phyloP scores from a whole-genome alignment of 2,329 filamentous ascomycete species.

The Fusarium heterosporum region DNA sequence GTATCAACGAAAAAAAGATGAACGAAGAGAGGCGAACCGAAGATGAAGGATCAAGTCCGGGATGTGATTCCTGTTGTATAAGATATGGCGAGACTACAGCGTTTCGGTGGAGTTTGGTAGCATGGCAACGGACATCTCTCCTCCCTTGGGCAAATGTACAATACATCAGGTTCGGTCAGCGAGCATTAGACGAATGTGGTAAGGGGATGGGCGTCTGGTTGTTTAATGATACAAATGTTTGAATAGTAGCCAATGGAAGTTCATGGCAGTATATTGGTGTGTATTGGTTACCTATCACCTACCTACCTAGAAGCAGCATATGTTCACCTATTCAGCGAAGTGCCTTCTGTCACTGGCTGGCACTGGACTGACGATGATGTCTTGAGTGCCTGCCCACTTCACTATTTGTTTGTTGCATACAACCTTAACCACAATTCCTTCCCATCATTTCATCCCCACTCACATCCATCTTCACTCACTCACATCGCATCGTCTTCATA shows the following conservation, averaged over 20 bases:
- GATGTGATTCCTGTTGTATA: slow-evolving; percentile 45
- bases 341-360: not conserved
- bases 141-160: slow-evolving; percentile 65
- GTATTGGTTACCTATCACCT: not conserved
- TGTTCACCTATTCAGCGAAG: not conserved
- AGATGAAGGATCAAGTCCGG: slow-evolving; percentile 27
- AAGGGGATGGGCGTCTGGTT: slow-evolving; percentile 52
- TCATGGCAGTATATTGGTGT: not conserved
- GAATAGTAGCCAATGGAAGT: slow-evolving; percentile 18
- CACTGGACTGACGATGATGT: slow-evolving; percentile 14
- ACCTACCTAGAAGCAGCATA: too few species aligned
- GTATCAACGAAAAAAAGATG: slow-evolving; percentile 20
- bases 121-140: slow-evolving; percentile 65
- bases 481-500: not conserved
- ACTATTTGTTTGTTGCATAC: slow-evolving; percentile 5
- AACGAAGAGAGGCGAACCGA: slow-evolving; percentile 19
- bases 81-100: slow-evolving; percentile 48
- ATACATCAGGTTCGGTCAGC: slow-evolving; percentile 58
- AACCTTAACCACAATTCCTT: not conserved
- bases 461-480: not conserved
- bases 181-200: slow-evolving; percentile 59
- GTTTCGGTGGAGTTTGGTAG: slow-evolving; percentile 48
- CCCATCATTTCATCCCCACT: not conserved
- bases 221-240: slow-evolving; percentile 47
- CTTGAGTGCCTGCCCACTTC: slow-evolving; percentile 4